These are phyloP conservation scores for Talaromyces proteolyticus DNA, from an alignment of 495 filamentous ascomycete genomes.

Conservation along the genomic window DNA sequence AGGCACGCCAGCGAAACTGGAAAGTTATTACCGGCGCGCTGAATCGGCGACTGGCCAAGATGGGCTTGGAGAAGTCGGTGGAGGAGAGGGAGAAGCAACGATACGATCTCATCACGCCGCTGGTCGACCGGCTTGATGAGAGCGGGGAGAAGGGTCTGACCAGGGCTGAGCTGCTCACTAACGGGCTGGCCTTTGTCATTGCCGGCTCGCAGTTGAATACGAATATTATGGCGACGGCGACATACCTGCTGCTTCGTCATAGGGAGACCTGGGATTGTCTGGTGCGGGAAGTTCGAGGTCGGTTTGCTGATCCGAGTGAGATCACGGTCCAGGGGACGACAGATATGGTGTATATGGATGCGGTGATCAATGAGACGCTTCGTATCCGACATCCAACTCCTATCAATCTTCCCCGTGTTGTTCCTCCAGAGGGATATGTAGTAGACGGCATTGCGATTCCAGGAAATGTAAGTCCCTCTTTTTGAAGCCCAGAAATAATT, in stretches of 20 bases:
- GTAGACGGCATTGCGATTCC: no score
- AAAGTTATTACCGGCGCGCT: constrained; percentile 8
- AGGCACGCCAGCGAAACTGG: constrained; percentile 4
- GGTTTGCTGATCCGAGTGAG: constrained; percentile 4
- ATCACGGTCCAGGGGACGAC: no score
- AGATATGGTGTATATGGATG: constrained; percentile 33
- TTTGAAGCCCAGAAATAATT: no score
- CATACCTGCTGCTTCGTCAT: constrained; percentile 9
- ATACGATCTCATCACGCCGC: background rate
- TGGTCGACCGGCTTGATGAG: no score
- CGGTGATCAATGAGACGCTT: constrained; percentile 48
- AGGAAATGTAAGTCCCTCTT: no score
- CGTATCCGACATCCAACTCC: constrained; percentile 23
- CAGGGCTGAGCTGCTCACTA: constrained; percentile 8
- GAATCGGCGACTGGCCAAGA: constrained; percentile 7
- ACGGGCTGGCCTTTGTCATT: constrained; percentile 10
- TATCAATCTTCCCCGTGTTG: no score
- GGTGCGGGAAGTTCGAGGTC: constrained; percentile 2
- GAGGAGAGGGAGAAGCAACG: constrained; percentile 5
- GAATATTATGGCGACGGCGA: constrained; percentile 7
- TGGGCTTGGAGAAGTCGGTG: constrained; percentile 8
- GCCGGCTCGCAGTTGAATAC: constrained; percentile 12
- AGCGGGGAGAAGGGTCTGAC: constrained; percentile 11
- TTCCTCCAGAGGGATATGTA: no score
- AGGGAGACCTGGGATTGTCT: constrained; percentile 4